These are phyloP conservation scores for Penicillium sp. DNA, from an alignment of 2,329 filamentous ascomycete species.

Conservation along the genomic window DNA sequence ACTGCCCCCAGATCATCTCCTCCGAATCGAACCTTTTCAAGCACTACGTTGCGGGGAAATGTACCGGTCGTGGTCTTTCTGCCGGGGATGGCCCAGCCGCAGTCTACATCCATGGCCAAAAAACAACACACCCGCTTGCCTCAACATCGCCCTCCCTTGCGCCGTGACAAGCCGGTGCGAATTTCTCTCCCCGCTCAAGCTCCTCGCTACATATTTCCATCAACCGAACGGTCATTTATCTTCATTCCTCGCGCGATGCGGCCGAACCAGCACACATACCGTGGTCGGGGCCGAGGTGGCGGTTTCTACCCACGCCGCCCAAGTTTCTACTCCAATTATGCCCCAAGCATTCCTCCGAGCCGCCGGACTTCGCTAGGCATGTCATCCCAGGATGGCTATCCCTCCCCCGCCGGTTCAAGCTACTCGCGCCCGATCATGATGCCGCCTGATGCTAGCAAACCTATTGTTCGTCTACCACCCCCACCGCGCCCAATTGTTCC, in stretches of 20 bases:
- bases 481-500: constrained; percentile 42
- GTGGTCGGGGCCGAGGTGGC: constrained; percentile 70
- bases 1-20: constrained; percentile 59
- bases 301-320: constrained; percentile 70
- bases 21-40: constrained; percentile 78
- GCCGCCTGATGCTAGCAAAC: constrained; percentile 62
- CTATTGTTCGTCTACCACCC: constrained; percentile 81
- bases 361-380: constrained; percentile 77
- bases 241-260: constrained; percentile 94
- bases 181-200: constrained; percentile 80
- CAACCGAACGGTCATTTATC: constrained; percentile 88
- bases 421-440: constrained; percentile 66
- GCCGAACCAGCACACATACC: constrained; percentile 82
- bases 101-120: constrained; percentile 70
- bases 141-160: constrained; percentile 88
- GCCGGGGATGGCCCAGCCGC: constrained; percentile 70
- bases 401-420: constrained; percentile 78
- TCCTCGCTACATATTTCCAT: constrained; percentile 88
- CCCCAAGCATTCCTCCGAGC: constrained; percentile 76
- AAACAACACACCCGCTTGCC: constrained; percentile 93
- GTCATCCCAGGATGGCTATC: constrained; percentile 68
- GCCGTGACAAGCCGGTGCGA: constrained; percentile 93
- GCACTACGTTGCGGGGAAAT: constrained; percentile 79
- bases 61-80: constrained; percentile 80
- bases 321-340: constrained; percentile 72